Evolutionary conservation across 2,329 filamentous ascomycete species (phyloP).

Genomic region (Alternaria brassicicola): DNA sequence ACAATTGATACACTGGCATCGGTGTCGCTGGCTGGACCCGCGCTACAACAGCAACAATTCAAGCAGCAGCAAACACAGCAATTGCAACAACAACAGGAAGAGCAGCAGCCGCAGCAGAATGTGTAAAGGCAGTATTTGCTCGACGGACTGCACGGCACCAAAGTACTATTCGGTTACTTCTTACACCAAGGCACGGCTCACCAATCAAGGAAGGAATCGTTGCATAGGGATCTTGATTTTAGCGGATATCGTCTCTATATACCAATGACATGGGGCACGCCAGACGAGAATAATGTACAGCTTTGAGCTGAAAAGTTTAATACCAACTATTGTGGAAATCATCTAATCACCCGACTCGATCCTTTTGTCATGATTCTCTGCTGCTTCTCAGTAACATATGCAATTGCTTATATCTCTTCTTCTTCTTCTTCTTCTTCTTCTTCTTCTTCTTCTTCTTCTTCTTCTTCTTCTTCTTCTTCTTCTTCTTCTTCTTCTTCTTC

Average conservation of each 20-base stretch:
- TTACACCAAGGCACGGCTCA: neutral
- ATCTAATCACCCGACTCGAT: neutral
- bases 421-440: too few relatives aligned
- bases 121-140: neutral
- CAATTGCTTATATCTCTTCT: too few relatives aligned
- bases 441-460: too few relatives aligned
- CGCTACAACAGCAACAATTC: neutral
- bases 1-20: constrained; percentile 10
- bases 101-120: neutral
- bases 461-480: too few relatives aligned
- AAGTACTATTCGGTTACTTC: neutral
- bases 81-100: neutral
- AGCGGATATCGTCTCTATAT: neutral
- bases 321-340: neutral
- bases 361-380: neutral
- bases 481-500: too few relatives aligned
- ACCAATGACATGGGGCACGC: neutral
- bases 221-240: neutral
- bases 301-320: neutral
- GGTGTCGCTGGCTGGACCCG: constrained; percentile 6
- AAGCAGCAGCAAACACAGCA: neutral
- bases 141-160: neutral
- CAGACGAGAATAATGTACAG: neutral
- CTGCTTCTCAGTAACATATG: neutral
- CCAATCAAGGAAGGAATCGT: neutral